These are phyloP conservation scores for Ballota nigra DNA, from an alignment of 257 asterid species.

Conservation along the genomic window DNA sequence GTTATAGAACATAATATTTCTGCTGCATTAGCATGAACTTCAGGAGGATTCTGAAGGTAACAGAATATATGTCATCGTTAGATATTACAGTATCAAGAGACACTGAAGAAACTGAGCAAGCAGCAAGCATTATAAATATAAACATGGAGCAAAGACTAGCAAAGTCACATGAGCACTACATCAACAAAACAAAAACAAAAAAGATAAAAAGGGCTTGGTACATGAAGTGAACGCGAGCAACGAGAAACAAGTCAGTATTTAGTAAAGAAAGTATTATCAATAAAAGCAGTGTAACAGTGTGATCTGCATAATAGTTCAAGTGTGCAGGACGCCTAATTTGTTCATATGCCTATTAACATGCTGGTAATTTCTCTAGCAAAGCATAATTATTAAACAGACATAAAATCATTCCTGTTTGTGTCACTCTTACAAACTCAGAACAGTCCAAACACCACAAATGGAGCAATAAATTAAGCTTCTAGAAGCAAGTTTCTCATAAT, in stretches of 20 bases:
- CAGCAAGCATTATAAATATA: not conserved
- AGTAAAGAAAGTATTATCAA: not conserved
- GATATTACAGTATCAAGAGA: not conserved
- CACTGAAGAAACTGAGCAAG: not conserved
- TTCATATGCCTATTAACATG: not conserved
- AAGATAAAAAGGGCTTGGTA: not conserved
- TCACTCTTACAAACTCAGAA: not conserved
- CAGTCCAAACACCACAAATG: not conserved
- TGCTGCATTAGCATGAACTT: slow-evolving; percentile 95
- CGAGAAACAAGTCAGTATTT: not conserved
- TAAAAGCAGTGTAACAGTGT: not conserved
- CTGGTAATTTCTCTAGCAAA: not conserved
- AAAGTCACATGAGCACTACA: not conserved
- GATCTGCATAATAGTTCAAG: not conserved
- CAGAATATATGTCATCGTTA: slow-evolving; percentile 14
- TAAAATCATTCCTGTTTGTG: not conserved
- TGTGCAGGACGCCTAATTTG: not conserved
- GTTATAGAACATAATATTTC: slow-evolving; percentile 88
- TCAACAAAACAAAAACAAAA: not conserved
- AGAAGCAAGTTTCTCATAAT: not conserved
- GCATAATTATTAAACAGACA: not conserved
- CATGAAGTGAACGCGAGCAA: not conserved
- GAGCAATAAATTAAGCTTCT: not conserved
- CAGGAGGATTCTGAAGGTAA: slow-evolving; percentile 67
- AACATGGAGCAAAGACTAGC: not conserved